Percentiles rank a stretch among this genome's conserved stretches.
Evolutionary conservation across 345 rosid species (phyloP).

Genomic region (Pelargonium nanum): DNA sequence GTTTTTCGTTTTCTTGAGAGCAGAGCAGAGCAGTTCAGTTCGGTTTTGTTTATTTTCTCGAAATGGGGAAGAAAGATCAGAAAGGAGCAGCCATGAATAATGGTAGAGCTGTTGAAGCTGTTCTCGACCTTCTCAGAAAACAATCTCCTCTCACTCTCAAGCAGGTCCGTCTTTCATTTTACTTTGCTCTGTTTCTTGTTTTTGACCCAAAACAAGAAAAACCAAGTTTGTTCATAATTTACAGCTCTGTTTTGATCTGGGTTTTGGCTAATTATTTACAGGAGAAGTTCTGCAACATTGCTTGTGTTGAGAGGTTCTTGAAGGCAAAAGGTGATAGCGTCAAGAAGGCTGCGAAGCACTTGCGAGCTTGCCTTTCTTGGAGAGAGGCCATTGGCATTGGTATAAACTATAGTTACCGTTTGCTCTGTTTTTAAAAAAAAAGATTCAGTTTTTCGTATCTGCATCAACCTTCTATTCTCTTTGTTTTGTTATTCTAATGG

Average conservation of each 20-base stretch:
- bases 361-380: constrained; percentile 84
- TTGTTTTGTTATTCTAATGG: too few species aligned
- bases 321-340: constrained; percentile 65
- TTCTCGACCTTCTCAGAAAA: constrained; percentile 50
- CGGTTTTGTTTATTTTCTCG: constrained; percentile 12
- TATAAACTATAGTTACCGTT: constrained; percentile 7
- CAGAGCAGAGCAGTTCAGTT: background rate
- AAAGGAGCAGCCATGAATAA: background rate
- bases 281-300: constrained; percentile 85
- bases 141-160: constrained; percentile 69
- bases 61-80: constrained; percentile 66
- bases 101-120: constrained; percentile 53
- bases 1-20: background rate
- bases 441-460: background rate
- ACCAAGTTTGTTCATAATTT: background rate
- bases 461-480: too few species aligned
- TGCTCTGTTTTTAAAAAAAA: background rate
- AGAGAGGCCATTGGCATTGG: constrained; percentile 66
- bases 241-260: background rate
- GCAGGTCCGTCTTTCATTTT: constrained; percentile 36
- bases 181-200: background rate
- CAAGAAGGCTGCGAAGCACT: constrained; percentile 74
- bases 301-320: constrained; percentile 71
- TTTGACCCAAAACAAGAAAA: too few species aligned
- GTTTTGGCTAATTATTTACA: constrained; percentile 19